A percentile compares a stretch with the other conserved stretches of the same genome.
Evolutionary conservation across 352 stramenopile species (phyloP).

Genomic region (Globisporangium solare): DNA sequence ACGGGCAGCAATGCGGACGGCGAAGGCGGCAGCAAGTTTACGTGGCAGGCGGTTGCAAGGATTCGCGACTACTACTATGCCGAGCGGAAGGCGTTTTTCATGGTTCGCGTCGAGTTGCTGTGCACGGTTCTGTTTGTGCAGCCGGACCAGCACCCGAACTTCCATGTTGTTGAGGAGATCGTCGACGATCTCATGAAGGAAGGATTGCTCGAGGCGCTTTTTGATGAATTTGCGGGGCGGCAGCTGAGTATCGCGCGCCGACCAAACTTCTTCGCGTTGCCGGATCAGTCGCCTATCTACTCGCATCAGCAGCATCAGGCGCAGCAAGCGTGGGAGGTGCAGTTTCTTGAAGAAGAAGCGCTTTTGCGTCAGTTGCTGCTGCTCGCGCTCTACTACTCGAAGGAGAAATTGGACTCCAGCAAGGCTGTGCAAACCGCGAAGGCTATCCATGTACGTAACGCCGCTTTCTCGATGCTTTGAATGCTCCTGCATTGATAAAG

Average conservation of each 20-base stretch:
- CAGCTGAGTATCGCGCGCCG: slow-evolving; percentile 20
- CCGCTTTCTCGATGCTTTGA: neutral
- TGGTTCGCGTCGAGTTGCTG: slow-evolving; percentile 54
- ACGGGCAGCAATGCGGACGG: neutral
- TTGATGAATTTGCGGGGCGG: slow-evolving; percentile 51
- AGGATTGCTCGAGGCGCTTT: slow-evolving; percentile 44
- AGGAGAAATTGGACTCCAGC: slow-evolving; percentile 29
- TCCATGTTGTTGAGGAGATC: slow-evolving; percentile 29
- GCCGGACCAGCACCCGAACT: slow-evolving; percentile 23
- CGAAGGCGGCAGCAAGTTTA: slow-evolving; percentile 8
- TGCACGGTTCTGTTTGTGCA: slow-evolving; percentile 26
- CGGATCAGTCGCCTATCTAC: slow-evolving; percentile 3
- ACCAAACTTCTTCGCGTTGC: slow-evolving; percentile 32
- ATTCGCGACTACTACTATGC: slow-evolving; percentile 35
- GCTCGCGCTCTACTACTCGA: slow-evolving; percentile 36
- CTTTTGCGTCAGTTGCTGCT: slow-evolving; percentile 55
- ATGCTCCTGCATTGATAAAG: too few species aligned
- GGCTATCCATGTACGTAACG: slow-evolving; percentile 22
- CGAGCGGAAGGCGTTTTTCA: slow-evolving; percentile 39
- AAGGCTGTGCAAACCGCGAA: slow-evolving; percentile 32
- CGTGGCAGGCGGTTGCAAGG: slow-evolving; percentile 18
- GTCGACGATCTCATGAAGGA: slow-evolving; percentile 48
- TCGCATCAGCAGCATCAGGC: slow-evolving; percentile 21
- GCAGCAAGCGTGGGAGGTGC: slow-evolving; percentile 45
- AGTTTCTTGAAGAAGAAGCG: slow-evolving; percentile 55